Base-by-base conservation (phyloP, 1,284 basidiomycete species). In the Trichosporon asahii region DNA sequence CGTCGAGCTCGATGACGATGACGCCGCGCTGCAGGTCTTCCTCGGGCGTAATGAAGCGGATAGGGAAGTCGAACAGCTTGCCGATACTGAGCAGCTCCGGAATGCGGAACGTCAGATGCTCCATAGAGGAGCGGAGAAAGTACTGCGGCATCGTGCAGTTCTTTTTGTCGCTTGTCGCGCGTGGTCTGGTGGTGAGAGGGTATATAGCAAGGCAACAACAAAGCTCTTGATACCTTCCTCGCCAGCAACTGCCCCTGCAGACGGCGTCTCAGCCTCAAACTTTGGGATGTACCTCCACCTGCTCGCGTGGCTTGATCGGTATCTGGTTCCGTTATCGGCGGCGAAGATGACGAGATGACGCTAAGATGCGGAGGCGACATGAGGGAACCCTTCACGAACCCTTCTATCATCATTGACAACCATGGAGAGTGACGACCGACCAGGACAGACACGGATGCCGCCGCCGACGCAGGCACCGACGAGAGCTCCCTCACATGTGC, bases 71-170 rank as follows among this genome's bases (percentile, higher is more conserved):
- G 71, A 73, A 82, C 1, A 80, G 71, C 61, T 80, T 70, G 3
- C 77, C 76, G 64, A 81, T 76, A 21, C 81, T 79, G 14, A 85
- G 81, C 0, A 95, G 86, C 78, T 94, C 92, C 25, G 93, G 92
- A 18, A 94, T 82, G 25, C 93, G 86, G 78, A 95, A 95, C 53
- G 91, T 89, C 35, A 87, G 85, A 78, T 95, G 92, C 9, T 87
- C 87, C 80, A 92, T 91, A 1, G 92, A 91, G 80, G 93, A 91
- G 64, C 90, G 86, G 66, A 94, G 84, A 65, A 94, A 86, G 80
- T 90, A 94, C 37, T 68, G 75, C 60, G 80, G 78, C 80, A 81
- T 81, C n/a, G 40, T 75, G 40, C 33, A 44, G 4, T 21, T 29
- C 9, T 33, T 27, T 63, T 31, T 11, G 33, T n/a, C 57, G 57